Evolutionary conservation across 768 basidiomycete genomes (phyloP).

Genomic region (Chlorophyllum brunneum): DNA sequence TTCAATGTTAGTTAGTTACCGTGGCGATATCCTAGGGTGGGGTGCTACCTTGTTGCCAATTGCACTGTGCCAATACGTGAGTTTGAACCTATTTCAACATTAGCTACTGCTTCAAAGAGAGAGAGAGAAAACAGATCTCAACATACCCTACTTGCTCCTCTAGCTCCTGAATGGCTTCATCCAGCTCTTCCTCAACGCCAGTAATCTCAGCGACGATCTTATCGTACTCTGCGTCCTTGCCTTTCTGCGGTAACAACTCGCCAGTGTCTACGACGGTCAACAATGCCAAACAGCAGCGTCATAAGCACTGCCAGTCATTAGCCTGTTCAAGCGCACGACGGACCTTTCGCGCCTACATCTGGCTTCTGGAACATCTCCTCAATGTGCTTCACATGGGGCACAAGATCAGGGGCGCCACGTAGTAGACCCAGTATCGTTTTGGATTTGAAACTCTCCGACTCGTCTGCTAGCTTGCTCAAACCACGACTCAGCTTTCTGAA

Average conservation of each 20-base stretch:
- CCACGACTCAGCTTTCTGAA: slow-evolving; percentile 74
- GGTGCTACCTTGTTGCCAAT: slow-evolving; percentile 70
- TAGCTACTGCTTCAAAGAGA: background rate
- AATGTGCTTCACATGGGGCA: slow-evolving; percentile 67
- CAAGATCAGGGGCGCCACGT: slow-evolving; percentile 77
- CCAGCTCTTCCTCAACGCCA: slow-evolving; percentile 66
- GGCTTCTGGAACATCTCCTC: slow-evolving; percentile 62
- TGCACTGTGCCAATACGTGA: slow-evolving; percentile 55
- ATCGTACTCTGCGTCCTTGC: slow-evolving; percentile 86
- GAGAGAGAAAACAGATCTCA: background rate
- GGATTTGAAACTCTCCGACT: slow-evolving; percentile 72
- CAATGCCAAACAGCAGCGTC: background rate
- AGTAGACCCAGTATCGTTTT: slow-evolving; percentile 73
- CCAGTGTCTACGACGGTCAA: slow-evolving; percentile 42
- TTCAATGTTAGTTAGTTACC: background rate
- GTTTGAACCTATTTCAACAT: slow-evolving; percentile 24
- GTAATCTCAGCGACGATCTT: slow-evolving; percentile 66
- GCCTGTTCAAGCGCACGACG: background rate
- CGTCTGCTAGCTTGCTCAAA: slow-evolving; percentile 55
- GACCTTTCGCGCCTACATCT: slow-evolving; percentile 51
- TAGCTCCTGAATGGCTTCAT: slow-evolving; percentile 62
- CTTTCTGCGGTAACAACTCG: slow-evolving; percentile 76
- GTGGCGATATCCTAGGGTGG: background rate
- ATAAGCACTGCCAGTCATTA: background rate
- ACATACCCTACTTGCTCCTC: slow-evolving; percentile 64